Evolutionary conservation across 352 stramenopile species (phyloP), one percentile per base, ranked within the genome.

Genomic region (Phytophthora niederhauseri): DNA sequence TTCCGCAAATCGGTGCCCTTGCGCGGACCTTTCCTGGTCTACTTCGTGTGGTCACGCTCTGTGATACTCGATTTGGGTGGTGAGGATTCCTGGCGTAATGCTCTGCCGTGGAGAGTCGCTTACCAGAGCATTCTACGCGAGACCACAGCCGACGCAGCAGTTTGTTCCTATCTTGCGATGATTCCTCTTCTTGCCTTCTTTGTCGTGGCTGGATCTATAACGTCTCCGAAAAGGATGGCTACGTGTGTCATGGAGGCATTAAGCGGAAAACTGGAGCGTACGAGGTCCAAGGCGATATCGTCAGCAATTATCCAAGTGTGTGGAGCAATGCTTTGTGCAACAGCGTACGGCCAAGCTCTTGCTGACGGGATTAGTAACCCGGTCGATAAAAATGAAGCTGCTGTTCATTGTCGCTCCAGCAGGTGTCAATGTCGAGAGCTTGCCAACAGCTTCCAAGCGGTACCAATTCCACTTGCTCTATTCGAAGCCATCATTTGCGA

Each of bases 41-140:
- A 77, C 43, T 86, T 86, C 43, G 56, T 78, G 36, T 89, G 81
- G 81, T 85, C 81, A 26, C 68, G 79, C 43, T 66, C 62, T 52
- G 66, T 67, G 38, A 61, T 41, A 28, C 62, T 89, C 6, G 72
- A 71, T 38, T 53, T 87, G 41, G 50, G 46, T 11, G 64, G 63
- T 26, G 68, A 78, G 14, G 57, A 78, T 31, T 80, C 68, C 2
- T 89, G 79, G 79, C 66, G 73, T 22, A 82, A 80, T 60, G 61
- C 77, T 30, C 22, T 75, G 14, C 63, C 80, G 34, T 89, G 81
- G 79, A 79, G 76, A 61, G 57, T 78, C 36, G 57, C 55, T 1
- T 81, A 74, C 49, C 70, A 59, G 11, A 55, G 64, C 41, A 72
- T 89, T 50, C 64, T 80, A 48, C 66, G 84, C 63, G 56, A 76